Percentiles rank a stretch among this genome's conserved stretches.
These are phyloP conservation scores for Clavaria fumosa DNA, from an alignment of 768 basidiomycete genomes.

Conservation along the genomic window DNA sequence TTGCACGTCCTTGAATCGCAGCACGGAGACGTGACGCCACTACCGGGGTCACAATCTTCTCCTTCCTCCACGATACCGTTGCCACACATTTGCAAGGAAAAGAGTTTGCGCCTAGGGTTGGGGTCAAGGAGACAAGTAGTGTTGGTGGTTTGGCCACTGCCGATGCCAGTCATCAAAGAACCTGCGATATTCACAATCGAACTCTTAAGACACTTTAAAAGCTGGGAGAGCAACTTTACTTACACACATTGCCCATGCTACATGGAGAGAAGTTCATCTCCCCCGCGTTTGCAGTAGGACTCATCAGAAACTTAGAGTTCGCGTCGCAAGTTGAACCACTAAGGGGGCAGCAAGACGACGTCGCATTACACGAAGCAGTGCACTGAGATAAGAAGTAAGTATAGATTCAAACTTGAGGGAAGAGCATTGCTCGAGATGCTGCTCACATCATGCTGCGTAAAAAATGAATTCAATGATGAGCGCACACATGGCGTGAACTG, in stretches of 20 bases:
- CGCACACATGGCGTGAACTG: background rate
- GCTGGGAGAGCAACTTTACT: conserved; percentile 12
- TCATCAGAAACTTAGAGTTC: conserved; percentile 66
- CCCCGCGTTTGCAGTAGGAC: conserved; percentile 45
- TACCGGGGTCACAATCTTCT: conserved; percentile 80
- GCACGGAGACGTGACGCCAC: conserved; percentile 42
- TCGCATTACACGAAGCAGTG: conserved; percentile 42
- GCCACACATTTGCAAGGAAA: conserved; percentile 62
- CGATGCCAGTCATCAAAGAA: conserved; percentile 40
- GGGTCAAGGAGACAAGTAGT: conserved; percentile 58
- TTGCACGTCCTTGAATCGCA: conserved; percentile 67
- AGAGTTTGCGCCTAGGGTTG: conserved; percentile 25
- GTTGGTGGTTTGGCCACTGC: conserved; percentile 32
- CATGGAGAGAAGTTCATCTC: conserved; percentile 68
- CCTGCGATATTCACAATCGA: conserved; percentile 22
- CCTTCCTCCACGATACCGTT: conserved; percentile 73
- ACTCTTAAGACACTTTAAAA: conserved; percentile 1
- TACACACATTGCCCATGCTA: conserved; percentile 75
- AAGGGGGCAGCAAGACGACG: conserved; percentile 54
- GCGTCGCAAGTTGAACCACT: conserved; percentile 45
- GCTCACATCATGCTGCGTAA: conserved; percentile 40
- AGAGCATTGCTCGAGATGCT: conserved; percentile 5
- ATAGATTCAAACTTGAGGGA: background rate
- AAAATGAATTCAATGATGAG: conserved; percentile 2
- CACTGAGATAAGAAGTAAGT: conserved; percentile 29